phyloP scores from a whole-genome alignment of 176 grass and related monocot species.

The Dendrocalamus sinicus region DNA sequence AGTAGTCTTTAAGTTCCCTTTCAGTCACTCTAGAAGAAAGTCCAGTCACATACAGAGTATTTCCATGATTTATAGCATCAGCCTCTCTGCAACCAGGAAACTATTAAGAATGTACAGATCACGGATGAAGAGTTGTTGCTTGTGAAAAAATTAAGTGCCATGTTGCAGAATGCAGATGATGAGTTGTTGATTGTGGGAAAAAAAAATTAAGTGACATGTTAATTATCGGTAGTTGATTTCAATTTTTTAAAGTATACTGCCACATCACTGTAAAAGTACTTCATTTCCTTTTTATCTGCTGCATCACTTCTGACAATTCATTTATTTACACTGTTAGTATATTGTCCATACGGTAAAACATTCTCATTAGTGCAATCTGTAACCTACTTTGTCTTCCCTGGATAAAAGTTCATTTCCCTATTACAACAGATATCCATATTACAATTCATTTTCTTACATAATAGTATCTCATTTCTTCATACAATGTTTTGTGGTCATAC shows the following conservation, averaged over 20 bases:
- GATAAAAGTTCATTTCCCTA: neutral
- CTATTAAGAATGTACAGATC: neutral
- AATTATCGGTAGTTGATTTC: neutral
- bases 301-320: neutral
- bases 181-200: neutral
- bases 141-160: neutral
- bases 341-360: neutral
- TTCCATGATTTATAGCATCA: slow-evolving; percentile 61
- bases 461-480: neutral
- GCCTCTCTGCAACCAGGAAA: slow-evolving; percentile 40
- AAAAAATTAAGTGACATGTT: neutral
- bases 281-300: neutral
- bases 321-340: neutral
- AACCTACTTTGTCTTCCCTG: neutral
- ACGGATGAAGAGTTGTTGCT: slow-evolving; percentile 12
- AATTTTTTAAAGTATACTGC: neutral
- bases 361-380: neutral
- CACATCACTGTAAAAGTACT: neutral
- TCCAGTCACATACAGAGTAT: slow-evolving; percentile 74
- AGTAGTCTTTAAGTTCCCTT: slow-evolving; percentile 67
- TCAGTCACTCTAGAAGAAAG: slow-evolving; percentile 75
- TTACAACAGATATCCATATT: neutral
- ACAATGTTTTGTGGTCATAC: neutral
- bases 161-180: neutral
- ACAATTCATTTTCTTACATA: neutral